Base-by-base conservation (phyloP, 768 basidiomycete genomes). In the Russula sp. region DNA sequence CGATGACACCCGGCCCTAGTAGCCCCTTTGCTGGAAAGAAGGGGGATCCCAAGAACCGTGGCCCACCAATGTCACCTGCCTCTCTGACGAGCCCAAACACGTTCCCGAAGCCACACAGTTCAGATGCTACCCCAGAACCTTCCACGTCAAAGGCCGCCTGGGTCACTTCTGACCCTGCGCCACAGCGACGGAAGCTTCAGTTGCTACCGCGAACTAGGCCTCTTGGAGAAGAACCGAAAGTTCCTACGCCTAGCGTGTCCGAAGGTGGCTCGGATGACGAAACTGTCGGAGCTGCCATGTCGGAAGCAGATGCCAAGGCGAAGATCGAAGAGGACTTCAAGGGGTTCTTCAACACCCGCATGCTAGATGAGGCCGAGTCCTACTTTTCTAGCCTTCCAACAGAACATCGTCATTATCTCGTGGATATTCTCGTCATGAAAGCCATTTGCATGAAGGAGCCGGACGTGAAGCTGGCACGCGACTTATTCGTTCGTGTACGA, bases 311-410 rank as follows among this genome's bases (percentile, higher is more conserved):
- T 16, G 89, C 85, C 45, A 79, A 81, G 75, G 83, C 83, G 72
- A 90, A 88, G 80, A 87, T 96, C 68, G 80, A 78, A 11, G 87
- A 93, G 68, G 90, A 95, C 68, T 76, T 78, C 59, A 92, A 91
- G 75, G 92, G 97, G 78, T 90, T 93, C 78, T 94, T 88, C 74
- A 83, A 80, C 68, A 84, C 91, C 69, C 88, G 90, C 67, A 89
- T 87, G 70, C 73, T 97, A 59, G 86, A 88, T 37, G 94, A 97
- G 74, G 94, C 91, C 16, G 92, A 93, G 68, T 82, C 82, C 31
- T 94, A 94, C 78, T 94, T 96, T 76, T 80, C 82, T 55, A 81
- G 78, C 22, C 79, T 98, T 32, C 86, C 92, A 6, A 73, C 79
- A 27, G 80, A 80, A 62, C 80, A 87, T 69, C 87, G 88, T 45